Evolutionary conservation across 192 early-diverging fungal species (phyloP), one percentile per base, ranked within the genome.

Genomic region (Mortierella claussenii): DNA sequence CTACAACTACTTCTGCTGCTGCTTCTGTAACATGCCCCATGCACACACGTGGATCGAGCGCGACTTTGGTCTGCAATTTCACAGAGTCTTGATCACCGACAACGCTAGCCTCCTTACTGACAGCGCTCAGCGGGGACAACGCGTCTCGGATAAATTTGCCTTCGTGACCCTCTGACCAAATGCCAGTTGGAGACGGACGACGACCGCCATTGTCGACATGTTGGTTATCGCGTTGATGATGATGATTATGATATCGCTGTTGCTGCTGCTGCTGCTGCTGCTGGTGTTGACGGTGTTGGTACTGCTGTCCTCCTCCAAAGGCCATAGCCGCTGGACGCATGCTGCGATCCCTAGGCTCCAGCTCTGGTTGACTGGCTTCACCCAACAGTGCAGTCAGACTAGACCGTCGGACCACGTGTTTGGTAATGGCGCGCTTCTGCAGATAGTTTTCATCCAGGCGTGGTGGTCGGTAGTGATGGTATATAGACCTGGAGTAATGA

Each of bases 401-500:
- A 13, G 73, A 76, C 10, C 73, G 58, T 20, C 73, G 73, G 13
- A 76, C 73, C 0, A 76, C 73, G 37, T 76, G 73, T 34, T 76
- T 66, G 10, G 73, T 67, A 32, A 76, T 76, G 30, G 57, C 73
- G 27, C 58, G 21, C 73, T 62, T 66, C 30, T 61, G 63, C 15
- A 76, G 23, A 28, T 48, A 59, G 30, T 75, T 51, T 37, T 60
- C 71, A 55, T 76, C 73, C 44, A 76, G 18, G 3, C 58, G 43
- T 18, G 69, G 30, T 9, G 62, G 43, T n/a, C 73, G 63, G 23
- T 65, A 62, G 20, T 66, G 63, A 11, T 20, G 20, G 28, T 60
- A 66, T 1, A 1, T 21, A 11, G 73, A 33, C 3, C 59, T 63
- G 1, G 57, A 40, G 33, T 55, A 43, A 31, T 76, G 61, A 43